Evolutionary conservation across 768 basidiomycete genomes (phyloP).

Genomic region (Boletus rubropictus): DNA sequence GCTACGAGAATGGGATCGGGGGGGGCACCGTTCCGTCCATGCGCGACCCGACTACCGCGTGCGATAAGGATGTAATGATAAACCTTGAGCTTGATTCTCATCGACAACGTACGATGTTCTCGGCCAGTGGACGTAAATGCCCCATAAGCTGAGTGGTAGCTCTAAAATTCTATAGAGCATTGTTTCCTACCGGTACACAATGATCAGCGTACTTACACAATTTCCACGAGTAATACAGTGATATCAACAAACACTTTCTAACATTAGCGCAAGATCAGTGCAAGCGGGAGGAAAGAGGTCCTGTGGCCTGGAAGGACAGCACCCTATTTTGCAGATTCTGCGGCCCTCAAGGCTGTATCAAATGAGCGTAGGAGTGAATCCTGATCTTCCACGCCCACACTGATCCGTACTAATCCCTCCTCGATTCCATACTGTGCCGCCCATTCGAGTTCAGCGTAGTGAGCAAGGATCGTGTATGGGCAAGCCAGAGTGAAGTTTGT

Average conservation of each 20-base stretch:
- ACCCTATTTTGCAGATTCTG: constrained; percentile 41
- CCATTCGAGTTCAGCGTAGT: constrained; percentile 88
- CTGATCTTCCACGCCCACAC: constrained; percentile 83
- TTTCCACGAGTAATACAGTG: neutral
- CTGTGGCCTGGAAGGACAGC: neutral
- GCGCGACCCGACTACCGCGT: neutral
- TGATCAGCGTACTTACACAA: neutral
- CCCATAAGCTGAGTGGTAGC: neutral
- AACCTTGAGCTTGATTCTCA: neutral
- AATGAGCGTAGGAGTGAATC: constrained; percentile 55
- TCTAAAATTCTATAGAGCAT: neutral
- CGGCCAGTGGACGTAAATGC: neutral
- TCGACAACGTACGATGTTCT: neutral
- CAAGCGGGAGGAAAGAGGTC: neutral
- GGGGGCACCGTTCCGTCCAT: neutral
- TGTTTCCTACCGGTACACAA: neutral
- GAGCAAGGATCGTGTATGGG: constrained; percentile 89
- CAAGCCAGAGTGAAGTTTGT: constrained; percentile 96
- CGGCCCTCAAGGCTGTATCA: constrained; percentile 60
- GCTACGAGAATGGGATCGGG: neutral
- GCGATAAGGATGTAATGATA: neutral
- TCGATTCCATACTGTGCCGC: constrained; percentile 85
- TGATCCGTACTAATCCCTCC: constrained; percentile 75
- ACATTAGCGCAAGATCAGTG: neutral
- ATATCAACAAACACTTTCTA: neutral